A percentile compares a stretch with the other conserved stretches of the same genome.
Evolutionary conservation across 495 filamentous ascomycete species (phyloP).

Genomic region (Parathielavia appendiculata): DNA sequence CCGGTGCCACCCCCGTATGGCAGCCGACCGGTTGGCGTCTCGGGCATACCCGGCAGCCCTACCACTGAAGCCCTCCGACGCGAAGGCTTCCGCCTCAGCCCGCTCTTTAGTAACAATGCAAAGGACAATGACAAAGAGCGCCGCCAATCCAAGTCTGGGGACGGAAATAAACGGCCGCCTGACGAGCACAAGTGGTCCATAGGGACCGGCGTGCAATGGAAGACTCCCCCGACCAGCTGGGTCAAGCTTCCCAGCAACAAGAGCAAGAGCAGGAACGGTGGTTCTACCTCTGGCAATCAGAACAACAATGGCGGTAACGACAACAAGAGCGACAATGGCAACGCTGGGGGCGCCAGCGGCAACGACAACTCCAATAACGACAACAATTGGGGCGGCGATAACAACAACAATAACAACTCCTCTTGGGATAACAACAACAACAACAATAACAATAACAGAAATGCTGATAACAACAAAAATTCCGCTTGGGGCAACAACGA

Average conservation of each 20-base stretch:
- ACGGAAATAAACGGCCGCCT: neutral
- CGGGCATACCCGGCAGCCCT: conserved; percentile 7
- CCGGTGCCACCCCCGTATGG: conserved; percentile 1
- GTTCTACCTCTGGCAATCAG: neutral
- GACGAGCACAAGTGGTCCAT: neutral
- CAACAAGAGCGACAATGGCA: neutral
- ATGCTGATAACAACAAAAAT: neutral
- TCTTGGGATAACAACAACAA: conserved; percentile 6
- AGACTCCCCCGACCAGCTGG: neutral
- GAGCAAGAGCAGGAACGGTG: neutral
- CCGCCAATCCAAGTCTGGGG: neutral
- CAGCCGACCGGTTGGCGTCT: neutral
- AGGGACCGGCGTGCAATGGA: conserved; percentile 1
- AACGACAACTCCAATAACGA: conserved; percentile 12
- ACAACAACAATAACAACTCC: conserved; percentile 3
- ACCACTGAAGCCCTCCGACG: conserved; percentile 1
- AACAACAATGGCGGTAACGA: neutral
- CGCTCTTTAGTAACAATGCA: neutral
- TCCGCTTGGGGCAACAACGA: neutral
- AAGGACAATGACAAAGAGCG: neutral
- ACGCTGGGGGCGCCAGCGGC: neutral
- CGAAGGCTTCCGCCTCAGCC: conserved; percentile 3
- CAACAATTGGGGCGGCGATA: conserved; percentile 3
- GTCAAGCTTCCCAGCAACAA: neutral
- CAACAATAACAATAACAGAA: conserved; percentile 1